Evolutionary conservation across 2,329 filamentous ascomycete species (phyloP).

Genomic region (Fusarium illudens): DNA sequence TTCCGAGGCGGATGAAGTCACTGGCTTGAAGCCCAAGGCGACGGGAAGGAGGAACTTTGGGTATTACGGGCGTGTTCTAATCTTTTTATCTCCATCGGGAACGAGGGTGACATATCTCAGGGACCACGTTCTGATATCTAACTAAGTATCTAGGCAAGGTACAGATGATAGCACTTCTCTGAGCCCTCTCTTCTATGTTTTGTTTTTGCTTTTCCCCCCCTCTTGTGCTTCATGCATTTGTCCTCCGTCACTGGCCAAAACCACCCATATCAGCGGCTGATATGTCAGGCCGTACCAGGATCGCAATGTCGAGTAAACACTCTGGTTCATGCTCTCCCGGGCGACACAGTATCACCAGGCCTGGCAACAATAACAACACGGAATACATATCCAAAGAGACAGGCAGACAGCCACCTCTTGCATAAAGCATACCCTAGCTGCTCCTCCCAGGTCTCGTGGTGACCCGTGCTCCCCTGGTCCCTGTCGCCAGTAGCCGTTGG

Average conservation of each 20-base stretch:
- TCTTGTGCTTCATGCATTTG: constrained; percentile 1
- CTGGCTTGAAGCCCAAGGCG: neutral
- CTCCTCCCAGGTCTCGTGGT: constrained; percentile 3
- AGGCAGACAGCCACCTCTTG: neutral
- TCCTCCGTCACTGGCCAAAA: constrained; percentile 5
- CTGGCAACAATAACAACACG: neutral
- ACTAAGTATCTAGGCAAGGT: neutral
- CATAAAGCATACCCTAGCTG: constrained; percentile 1
- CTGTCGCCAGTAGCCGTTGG: constrained; percentile 2
- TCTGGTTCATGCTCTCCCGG: constrained; percentile 1
- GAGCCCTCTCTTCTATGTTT: neutral
- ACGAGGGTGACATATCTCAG: neutral
- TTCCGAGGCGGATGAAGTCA: constrained; percentile 25
- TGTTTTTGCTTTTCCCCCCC: neutral
- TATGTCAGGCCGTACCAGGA: constrained; percentile 6
- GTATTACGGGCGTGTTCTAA: neutral
- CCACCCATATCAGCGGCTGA: constrained; percentile 14
- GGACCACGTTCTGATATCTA: neutral
- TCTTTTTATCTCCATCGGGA: constrained; percentile 1
- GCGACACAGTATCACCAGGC: constrained; percentile 6
- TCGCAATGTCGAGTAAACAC: neutral
- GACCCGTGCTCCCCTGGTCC: constrained; percentile 8
- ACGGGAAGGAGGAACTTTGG: neutral
- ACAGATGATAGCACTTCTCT: neutral
- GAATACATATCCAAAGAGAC: neutral